Evolutionary conservation across 495 filamentous ascomycete species (phyloP).

Genomic region (Rhypophila decipiens): DNA sequence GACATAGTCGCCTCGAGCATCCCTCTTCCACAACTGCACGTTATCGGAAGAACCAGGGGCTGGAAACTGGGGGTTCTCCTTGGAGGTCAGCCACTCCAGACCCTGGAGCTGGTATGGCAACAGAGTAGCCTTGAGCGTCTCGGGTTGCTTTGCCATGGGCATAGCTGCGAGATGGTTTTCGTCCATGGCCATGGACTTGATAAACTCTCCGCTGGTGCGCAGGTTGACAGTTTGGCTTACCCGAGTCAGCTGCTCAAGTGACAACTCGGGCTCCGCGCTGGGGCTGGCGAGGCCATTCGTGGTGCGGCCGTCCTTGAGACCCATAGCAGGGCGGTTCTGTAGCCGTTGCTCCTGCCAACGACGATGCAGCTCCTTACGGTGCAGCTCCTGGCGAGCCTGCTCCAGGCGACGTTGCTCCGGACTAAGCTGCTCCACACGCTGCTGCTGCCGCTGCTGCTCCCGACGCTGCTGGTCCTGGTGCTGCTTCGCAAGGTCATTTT

Average conservation of each 20-base stretch:
- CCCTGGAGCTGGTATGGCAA: slow-evolving; percentile 83
- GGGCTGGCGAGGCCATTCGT: slow-evolving; percentile 24
- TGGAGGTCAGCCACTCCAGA: slow-evolving; percentile 73
- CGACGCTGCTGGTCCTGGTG: slow-evolving; percentile 7
- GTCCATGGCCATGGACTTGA: slow-evolving; percentile 60
- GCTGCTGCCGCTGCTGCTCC: slow-evolving; percentile 38
- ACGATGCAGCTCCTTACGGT: slow-evolving; percentile 25
- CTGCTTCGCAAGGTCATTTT: slow-evolving; percentile 44
- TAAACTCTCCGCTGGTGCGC: slow-evolving; percentile 55
- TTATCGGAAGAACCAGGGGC: slow-evolving; percentile 52
- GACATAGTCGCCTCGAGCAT: slow-evolving; percentile 46
- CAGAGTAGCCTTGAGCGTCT: slow-evolving; percentile 54
- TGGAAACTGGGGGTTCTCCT: slow-evolving; percentile 67
- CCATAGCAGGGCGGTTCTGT: too few species aligned
- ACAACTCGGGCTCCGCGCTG: slow-evolving; percentile 30
- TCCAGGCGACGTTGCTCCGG: slow-evolving; percentile 46
- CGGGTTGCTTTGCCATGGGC: slow-evolving; percentile 66
- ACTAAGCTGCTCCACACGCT: too few species aligned
- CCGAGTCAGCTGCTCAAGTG: slow-evolving; percentile 57
- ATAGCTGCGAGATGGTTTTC: slow-evolving; percentile 67
- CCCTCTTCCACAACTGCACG: slow-evolving; percentile 76
- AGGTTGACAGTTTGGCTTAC: slow-evolving; percentile 57
- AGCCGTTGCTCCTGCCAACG: too few species aligned
- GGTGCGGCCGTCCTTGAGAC: slow-evolving; percentile 23
- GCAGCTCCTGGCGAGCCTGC: slow-evolving; percentile 26